Conservation (phyloP, 208 protist species). For the Tetramitus jugosus region DNA sequence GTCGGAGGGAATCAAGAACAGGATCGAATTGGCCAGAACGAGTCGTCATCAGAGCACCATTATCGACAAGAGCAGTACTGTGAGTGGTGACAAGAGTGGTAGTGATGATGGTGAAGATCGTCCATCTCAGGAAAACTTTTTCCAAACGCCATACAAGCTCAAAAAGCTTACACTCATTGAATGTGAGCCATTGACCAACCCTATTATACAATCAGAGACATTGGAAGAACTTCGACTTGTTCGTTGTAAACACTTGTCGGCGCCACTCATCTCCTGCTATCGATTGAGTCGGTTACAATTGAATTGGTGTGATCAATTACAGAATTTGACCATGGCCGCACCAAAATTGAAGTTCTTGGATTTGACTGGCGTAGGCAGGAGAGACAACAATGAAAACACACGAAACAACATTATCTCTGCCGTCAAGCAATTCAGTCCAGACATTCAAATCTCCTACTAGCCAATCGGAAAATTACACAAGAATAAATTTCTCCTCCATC, state of each 20-base stretch:
- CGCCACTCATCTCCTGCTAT: slow-evolving; percentile 2
- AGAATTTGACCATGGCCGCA: background rate
- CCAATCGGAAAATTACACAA: too few species aligned
- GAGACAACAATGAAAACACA: background rate
- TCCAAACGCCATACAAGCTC: background rate
- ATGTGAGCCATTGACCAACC: slow-evolving; percentile 14
- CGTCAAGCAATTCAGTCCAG: too few species aligned
- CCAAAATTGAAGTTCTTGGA: background rate
- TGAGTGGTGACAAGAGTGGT: background rate
- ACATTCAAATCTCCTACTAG: too few species aligned
- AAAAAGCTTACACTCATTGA: slow-evolving; percentile 6
- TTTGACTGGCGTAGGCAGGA: slow-evolving; percentile 4
- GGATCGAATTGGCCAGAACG: background rate
- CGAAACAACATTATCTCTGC: too few species aligned
- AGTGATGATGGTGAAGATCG: background rate
- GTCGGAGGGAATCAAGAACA: background rate
- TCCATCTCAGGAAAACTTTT: background rate
- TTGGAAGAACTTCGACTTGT: slow-evolving; percentile 6
- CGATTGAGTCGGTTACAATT: background rate
- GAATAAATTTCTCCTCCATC: too few species aligned
- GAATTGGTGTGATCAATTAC: slow-evolving; percentile 15
- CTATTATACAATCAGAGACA: slow-evolving; percentile 7
- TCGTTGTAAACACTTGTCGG: background rate
- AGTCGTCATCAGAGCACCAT: background rate
- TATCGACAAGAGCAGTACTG: background rate